phyloP scores from a whole-genome alignment of 2,329 filamentous ascomycete species.

The Periconia digitata region DNA sequence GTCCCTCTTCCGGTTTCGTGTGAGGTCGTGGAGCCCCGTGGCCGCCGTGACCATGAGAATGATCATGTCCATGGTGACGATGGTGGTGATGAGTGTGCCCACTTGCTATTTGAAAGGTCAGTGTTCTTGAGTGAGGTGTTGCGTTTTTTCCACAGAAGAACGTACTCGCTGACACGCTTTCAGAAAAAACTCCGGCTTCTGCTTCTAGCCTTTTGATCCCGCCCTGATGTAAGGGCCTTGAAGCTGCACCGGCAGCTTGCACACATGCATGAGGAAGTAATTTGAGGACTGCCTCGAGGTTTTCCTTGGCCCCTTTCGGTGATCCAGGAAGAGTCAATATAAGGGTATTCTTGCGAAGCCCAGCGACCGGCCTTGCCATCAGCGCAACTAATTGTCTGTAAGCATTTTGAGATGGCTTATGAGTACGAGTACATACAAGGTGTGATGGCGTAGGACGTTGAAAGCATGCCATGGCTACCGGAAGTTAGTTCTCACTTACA shows the following conservation, averaged over 20 bases:
- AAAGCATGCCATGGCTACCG: slow-evolving; percentile 81
- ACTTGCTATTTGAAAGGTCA: slow-evolving; percentile 21
- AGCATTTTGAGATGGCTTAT: slow-evolving; percentile 2
- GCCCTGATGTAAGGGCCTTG: slow-evolving; percentile 74
- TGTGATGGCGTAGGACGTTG: slow-evolving; percentile 79
- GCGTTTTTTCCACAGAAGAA: background rate
- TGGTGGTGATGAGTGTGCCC: slow-evolving; percentile 39
- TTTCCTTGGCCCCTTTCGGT: slow-evolving; percentile 92
- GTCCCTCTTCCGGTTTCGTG: slow-evolving; percentile 63
- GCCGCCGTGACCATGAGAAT: slow-evolving; percentile 62
- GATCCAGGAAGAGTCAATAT: slow-evolving; percentile 91
- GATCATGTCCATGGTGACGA: slow-evolving; percentile 57
- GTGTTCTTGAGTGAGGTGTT: background rate
- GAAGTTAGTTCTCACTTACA: slow-evolving; percentile 22
- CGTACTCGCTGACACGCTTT: background rate
- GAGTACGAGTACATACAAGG: slow-evolving; percentile 69
- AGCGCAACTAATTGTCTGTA: slow-evolving; percentile 70
- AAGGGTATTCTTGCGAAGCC: slow-evolving; percentile 76
- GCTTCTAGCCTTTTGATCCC: slow-evolving; percentile 81
- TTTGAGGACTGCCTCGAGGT: slow-evolving; percentile 83
- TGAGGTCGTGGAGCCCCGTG: slow-evolving; percentile 64
- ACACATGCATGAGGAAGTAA: slow-evolving; percentile 93
- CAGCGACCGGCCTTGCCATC: slow-evolving; percentile 93
- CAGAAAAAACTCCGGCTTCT: slow-evolving; percentile 64
- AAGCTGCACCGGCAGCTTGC: slow-evolving; percentile 82